Base-by-base conservation (phyloP, 352 stramenopile species). In the Phytophthora sp. region DNA sequence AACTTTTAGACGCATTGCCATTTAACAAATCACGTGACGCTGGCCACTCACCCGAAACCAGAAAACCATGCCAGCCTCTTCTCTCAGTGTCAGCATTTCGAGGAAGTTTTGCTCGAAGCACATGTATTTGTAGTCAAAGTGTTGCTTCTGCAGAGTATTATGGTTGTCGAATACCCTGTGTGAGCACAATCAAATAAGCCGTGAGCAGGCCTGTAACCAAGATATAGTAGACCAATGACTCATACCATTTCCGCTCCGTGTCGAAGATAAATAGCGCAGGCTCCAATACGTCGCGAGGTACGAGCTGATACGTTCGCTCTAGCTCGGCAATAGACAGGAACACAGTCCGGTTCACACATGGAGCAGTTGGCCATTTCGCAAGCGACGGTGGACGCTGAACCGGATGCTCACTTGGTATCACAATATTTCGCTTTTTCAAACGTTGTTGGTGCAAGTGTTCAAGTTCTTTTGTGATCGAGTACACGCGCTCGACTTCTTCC, bases 81-180 rank as follows among this genome's bases (percentile, higher is more conserved):
- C 84, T 49, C 91, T 91, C 2, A 91, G 68, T 11, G 79, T 88
- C 42, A 93, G 57, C 59, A 93, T 81, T 68, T 93, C 80, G 11
- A 91, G 67, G 53, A 93, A 93, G 33, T 90, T 82, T 51, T 81
- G 72, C 31, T 90, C 82, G 35, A 90, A 91, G 64, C 73, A 77
- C 81, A 93, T 90, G 66, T 90, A 93, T 4, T 69, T 73, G 56
- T 89, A 90, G 70, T 93, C 84, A 50, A 93, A 91, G 23, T 71
- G 64, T 21, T 73, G 63, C 42, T 89, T 89, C 54, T 90, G 84
- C n/a, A 93, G 67, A n/a, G 52, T 57, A 29, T 82, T 90, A 62
- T 93, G 84, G 33, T 74, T 73, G 61, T 82, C 73, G 57, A 91
- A 93, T 41, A 93, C 76, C 82, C 81, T 90, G 24, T 1, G 11